A percentile compares a stretch with the other conserved stretches of the same genome.
phyloP scores from a whole-genome alignment of 352 stramenopile species.

The Thraustotheca clavata region DNA sequence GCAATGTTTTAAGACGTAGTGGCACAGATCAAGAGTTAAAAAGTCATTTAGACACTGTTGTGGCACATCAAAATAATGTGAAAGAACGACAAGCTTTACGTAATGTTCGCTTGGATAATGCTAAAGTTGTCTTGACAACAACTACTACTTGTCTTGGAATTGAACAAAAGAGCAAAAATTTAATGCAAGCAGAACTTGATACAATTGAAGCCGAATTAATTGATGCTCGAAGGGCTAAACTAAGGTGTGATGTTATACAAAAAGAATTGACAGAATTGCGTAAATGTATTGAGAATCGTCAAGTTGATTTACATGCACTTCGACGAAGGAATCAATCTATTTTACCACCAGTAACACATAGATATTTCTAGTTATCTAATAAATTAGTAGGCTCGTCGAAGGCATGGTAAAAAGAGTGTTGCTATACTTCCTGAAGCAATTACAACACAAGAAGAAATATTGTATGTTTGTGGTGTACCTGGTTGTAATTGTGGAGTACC shows the following conservation, averaged over 20 bases:
- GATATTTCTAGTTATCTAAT: background rate
- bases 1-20: background rate
- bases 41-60: background rate
- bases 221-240: background rate
- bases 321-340: background rate
- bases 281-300: background rate
- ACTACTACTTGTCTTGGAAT: slow-evolving; percentile 14
- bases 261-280: background rate
- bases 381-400: background rate
- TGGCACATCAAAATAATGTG: background rate
- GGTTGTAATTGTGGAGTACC: slow-evolving; percentile 9
- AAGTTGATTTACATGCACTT: slow-evolving; percentile 7
- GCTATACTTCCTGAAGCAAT: background rate
- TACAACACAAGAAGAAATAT: background rate
- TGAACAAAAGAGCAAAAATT: background rate
- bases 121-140: background rate
- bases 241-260: slow-evolving; percentile 1
- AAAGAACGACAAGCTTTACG: background rate
- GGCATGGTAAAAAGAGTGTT: no score
- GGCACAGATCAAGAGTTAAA: background rate
- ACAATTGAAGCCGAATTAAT: slow-evolving; percentile 7
- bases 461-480: slow-evolving; percentile 1
- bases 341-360: background rate
- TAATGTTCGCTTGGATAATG: background rate
- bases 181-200: slow-evolving; percentile 7